These are phyloP conservation scores for Tetrahymena elliotti DNA, from an alignment of 73 alveolate species.

Conservation along the genomic window DNA sequence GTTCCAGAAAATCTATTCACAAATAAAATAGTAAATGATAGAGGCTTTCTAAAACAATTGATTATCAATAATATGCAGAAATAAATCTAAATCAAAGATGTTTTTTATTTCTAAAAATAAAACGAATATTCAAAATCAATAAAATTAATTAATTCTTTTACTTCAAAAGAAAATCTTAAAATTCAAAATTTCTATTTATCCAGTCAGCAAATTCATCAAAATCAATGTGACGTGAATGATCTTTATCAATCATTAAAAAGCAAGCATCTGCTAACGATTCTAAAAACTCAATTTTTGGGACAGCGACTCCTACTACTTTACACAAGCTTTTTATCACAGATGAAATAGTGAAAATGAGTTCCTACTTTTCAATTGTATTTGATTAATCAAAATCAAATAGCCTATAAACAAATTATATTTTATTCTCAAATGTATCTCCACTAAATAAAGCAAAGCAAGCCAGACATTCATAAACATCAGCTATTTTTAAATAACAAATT, in stretches of 20 bases:
- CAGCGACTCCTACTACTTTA: conserved; percentile 28
- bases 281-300: conserved; percentile 18
- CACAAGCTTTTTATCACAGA: conserved; percentile 35
- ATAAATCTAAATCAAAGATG: background rate
- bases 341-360: conserved; percentile 13
- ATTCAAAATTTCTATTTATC: conserved; percentile 23
- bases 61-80: background rate
- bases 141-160: background rate
- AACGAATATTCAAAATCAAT: background rate
- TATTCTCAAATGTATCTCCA: conserved; percentile 36
- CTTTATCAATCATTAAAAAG: conserved; percentile 34
- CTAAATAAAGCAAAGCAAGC: conserved; percentile 41
- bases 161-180: conserved; percentile 20
- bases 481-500: background rate
- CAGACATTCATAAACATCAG: conserved; percentile 26
- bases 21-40: too few relatives aligned
- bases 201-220: conserved; percentile 39
- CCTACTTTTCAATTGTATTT: conserved; percentile 20
- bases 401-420: conserved; percentile 20
- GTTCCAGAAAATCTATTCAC: background rate
- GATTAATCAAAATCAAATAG: conserved; percentile 38
- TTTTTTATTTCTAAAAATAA: background rate
- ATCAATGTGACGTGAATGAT: conserved; percentile 26
- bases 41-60: background rate
- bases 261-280: conserved; percentile 37